A percentile compares a stretch with the other conserved stretches of the same genome.
Evolutionary conservation across 345 rosid genomes (phyloP).

Genomic region (Hibiscus tridactylites): DNA sequence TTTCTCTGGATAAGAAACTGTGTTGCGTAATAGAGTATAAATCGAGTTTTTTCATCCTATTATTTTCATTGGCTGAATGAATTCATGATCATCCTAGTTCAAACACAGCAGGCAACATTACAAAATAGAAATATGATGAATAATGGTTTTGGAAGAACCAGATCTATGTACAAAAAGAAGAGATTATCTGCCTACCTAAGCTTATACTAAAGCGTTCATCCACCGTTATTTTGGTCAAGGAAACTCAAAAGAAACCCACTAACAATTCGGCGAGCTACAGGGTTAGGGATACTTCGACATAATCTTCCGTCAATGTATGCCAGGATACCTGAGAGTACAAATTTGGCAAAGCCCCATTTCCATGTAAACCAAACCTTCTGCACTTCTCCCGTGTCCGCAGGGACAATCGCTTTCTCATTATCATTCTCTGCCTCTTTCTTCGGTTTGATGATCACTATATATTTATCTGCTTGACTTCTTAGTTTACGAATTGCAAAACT

Average conservation of each 20-base stretch:
- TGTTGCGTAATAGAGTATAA: too few species aligned
- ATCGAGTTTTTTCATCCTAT: not conserved
- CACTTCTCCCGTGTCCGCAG: constrained; percentile 19
- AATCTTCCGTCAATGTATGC: constrained; percentile 88
- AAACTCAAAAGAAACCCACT: constrained; percentile 80
- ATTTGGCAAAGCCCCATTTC: constrained; percentile 69
- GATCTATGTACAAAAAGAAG: not conserved
- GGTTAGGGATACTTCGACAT: constrained; percentile 79
- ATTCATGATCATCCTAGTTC: not conserved
- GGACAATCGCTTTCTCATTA: constrained; percentile 24
- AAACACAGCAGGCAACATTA: not conserved
- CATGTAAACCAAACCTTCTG: constrained; percentile 42
- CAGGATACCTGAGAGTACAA: constrained; percentile 60
- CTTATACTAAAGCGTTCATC: constrained; percentile 5
- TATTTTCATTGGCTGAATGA: not conserved
- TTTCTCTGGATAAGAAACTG: too few species aligned
- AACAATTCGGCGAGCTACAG: constrained; percentile 82
- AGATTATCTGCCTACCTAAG: not conserved
- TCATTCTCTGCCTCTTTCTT: constrained; percentile 23
- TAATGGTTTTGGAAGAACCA: not conserved
- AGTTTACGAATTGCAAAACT: constrained; percentile 74
- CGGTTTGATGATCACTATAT: constrained; percentile 27
- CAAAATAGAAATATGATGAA: not conserved
- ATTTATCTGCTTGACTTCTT: constrained; percentile 48
- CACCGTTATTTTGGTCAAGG: constrained; percentile 42